Evolutionary conservation across 345 rosid genomes (phyloP).

Genomic region (Populus pruinosa): DNA sequence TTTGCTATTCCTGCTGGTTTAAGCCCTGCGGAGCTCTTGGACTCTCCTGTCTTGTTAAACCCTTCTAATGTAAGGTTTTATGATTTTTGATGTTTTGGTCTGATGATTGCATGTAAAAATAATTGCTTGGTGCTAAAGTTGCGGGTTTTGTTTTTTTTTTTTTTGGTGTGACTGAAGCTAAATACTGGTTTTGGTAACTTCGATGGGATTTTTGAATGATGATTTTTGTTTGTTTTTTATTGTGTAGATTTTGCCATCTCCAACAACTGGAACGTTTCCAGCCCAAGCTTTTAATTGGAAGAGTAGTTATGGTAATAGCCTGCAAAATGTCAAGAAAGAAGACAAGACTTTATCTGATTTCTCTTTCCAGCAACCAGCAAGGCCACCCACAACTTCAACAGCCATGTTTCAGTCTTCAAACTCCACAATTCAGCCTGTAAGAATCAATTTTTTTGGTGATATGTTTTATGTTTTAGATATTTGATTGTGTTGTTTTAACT

Average conservation of each 20-base stretch:
- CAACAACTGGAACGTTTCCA: constrained; percentile 80
- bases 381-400: constrained; percentile 20
- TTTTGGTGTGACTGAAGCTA: background rate
- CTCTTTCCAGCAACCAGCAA: constrained; percentile 56
- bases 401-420: constrained; percentile 33
- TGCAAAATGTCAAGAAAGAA: constrained; percentile 42
- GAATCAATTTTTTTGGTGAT: constrained; percentile 2
- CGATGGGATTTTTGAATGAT: constrained; percentile 3
- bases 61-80: constrained; percentile 55
- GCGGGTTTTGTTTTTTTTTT: background rate
- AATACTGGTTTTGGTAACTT: constrained; percentile 1
- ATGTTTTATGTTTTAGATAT: background rate
- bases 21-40: constrained; percentile 69
- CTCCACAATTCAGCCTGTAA: constrained; percentile 30
- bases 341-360: constrained; percentile 42
- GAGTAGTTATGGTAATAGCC: constrained; percentile 22
- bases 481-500: background rate
- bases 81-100: background rate
- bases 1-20: constrained; percentile 76
- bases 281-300: constrained; percentile 50
- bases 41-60: constrained; percentile 78
- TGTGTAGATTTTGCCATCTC: constrained; percentile 73
- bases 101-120: background rate
- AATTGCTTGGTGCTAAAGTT: background rate
- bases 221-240: background rate